Evolutionary conservation across 805 yeast species (phyloP), one percentile per base, ranked within the genome.

Genomic region (Candida loeiensis): DNA sequence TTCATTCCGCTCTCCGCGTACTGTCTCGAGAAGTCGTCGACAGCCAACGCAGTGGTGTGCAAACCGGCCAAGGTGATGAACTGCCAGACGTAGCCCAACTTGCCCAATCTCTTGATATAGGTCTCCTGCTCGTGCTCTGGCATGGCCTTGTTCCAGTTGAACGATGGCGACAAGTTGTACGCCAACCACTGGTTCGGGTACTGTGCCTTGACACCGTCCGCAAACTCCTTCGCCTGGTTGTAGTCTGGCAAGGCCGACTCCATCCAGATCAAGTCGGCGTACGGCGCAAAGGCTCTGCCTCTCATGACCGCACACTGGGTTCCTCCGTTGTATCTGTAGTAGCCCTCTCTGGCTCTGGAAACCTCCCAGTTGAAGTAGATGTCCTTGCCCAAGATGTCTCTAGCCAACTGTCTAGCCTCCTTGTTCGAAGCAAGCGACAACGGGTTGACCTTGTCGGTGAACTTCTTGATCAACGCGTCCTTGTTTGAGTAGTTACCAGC

Each of bases 81-180:
- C 69, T 91, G 97, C 97, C 98, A 91, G 49, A 86, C 88, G 71
- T 82, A 91, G 46, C 98, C 98, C 53, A 90, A 77, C 65, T 83
- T 74, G 47, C 83, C 95, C 46, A 91, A 78, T 63, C 95, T 80
- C 61, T 77, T 67, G 64, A 91, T 91, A 67, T 88, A 91, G 35
- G 96, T 85, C 63, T 82, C 85, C 71, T 90, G 96, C 58, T 91
- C 96, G 36, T 75, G 74, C 18, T 83, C 70, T 39, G 83, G 69
- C 96, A 91, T 87, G 40, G 97, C 96, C 48, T 80, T 80, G 64
- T 88, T 87, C 98, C 98, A 91, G 79, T 91, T 91, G 81, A 91
- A 91, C 5, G 96, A 87, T 50, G 98, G 98, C 21, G 96, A 88
- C 64, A 91, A 74, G 76, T 91, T 91, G 75, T 91, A 91, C 39